Percentiles rank a stretch among this genome's conserved stretches.
Conservation (phyloP, 225 moss, liverwort and hornwort species). For the Climacium dendroides region DNA sequence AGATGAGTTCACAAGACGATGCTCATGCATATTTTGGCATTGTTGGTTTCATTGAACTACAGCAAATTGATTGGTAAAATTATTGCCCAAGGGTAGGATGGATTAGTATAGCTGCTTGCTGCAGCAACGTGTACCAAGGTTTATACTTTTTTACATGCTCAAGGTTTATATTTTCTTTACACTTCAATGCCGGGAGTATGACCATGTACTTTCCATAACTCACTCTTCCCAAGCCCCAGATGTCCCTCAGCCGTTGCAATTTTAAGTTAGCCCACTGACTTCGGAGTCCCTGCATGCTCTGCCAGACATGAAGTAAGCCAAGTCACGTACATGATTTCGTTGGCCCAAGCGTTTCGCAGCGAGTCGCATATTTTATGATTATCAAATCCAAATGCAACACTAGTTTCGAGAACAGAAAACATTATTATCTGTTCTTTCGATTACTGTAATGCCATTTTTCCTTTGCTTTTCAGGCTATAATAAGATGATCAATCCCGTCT, state of each 20-base stretch:
- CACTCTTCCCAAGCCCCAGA: neutral
- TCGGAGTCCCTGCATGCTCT: neutral
- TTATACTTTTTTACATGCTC: neutral
- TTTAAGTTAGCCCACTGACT: neutral
- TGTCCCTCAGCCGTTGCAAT: neutral
- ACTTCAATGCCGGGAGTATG: neutral
- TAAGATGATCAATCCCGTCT: neutral
- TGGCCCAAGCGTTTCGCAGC: neutral
- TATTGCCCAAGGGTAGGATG: neutral
- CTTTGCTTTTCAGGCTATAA: neutral
- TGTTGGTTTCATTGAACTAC: neutral
- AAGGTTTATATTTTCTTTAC: neutral
- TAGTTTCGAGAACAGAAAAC: neutral
- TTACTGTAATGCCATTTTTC: neutral
- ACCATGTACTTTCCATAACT: neutral
- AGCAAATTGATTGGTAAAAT: slow-evolving; percentile 9
- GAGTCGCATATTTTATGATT: neutral
- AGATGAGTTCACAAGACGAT: neutral
- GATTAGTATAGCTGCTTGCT: neutral
- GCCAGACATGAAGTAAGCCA: neutral
- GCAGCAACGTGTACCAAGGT: slow-evolving; percentile 1
- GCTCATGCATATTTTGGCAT: neutral
- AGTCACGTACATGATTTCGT: neutral
- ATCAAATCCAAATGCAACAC: neutral
- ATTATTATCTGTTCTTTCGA: neutral